Percentiles rank a stretch among this genome's conserved stretches.
Conservation (phyloP, 805 yeast species). For the Metschnikowia kofuensis region DNA sequence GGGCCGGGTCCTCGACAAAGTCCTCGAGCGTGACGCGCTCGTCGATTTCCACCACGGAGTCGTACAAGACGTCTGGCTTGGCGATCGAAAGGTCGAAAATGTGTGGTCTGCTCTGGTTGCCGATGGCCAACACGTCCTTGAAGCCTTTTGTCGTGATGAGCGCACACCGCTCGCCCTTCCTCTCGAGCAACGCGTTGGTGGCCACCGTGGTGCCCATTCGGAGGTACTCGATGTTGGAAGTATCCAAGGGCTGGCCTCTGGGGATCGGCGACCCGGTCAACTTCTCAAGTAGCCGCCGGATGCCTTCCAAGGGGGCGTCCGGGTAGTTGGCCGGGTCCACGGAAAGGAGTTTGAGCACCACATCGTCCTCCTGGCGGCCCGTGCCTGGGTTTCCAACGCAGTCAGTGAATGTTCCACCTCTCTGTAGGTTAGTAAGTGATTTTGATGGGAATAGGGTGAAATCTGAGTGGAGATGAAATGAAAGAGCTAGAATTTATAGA, state of each 20-base stretch:
- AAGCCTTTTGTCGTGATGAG: conserved; percentile 86
- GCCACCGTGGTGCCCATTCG: conserved; percentile 49
- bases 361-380: conserved; percentile 18
- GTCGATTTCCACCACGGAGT: conserved; percentile 76
- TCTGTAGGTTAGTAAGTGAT: conserved; percentile 12
- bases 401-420: conserved; percentile 21
- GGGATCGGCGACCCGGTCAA: conserved; percentile 14
- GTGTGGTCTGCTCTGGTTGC: conserved; percentile 88
- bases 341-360: conserved; percentile 17
- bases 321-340: conserved; percentile 20
- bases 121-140: conserved; percentile 76
- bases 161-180: conserved; percentile 89
- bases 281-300: conserved; percentile 16
- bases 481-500: background rate
- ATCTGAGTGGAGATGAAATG: too few species aligned
- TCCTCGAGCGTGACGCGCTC: conserved; percentile 79
- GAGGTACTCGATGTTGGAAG: conserved; percentile 18
- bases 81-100: conserved; percentile 80
- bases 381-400: conserved; percentile 21
- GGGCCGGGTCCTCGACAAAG: conserved; percentile 16
- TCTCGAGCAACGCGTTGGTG: conserved; percentile 87
- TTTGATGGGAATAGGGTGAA: background rate
- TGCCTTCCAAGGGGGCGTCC: conserved; percentile 20
- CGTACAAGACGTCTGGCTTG: conserved; percentile 70
- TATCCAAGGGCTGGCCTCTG: conserved; percentile 18